A percentile compares a stretch with the other conserved stretches of the same genome.
Evolutionary conservation across 2,329 filamentous ascomycete genomes (phyloP).

Genomic region (Paracamarosporium sp.): DNA sequence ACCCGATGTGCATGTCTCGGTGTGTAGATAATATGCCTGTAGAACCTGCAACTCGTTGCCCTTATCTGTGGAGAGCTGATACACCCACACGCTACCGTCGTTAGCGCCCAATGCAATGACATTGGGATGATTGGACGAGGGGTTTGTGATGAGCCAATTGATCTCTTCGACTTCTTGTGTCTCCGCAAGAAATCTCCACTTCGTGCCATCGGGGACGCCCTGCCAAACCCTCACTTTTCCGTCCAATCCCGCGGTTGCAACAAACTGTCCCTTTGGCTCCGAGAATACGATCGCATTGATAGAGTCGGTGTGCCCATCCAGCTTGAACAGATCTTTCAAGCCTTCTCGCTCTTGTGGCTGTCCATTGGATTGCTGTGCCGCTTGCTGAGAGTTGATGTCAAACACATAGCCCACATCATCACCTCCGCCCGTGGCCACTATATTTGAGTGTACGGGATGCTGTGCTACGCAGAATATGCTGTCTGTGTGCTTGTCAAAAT

Average conservation of each 20-base stretch:
- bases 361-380: constrained; percentile 65
- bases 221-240: constrained; percentile 79
- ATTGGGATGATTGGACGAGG: constrained; percentile 74
- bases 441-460: constrained; percentile 77
- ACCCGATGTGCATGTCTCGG: constrained; percentile 83
- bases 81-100: constrained; percentile 95
- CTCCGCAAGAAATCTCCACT: constrained; percentile 75
- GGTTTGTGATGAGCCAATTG: constrained; percentile 85
- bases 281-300: constrained; percentile 89
- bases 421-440: constrained; percentile 87
- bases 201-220: constrained; percentile 55
- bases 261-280: constrained; percentile 79
- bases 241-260: constrained; percentile 87
- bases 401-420: constrained; percentile 88
- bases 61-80: constrained; percentile 74
- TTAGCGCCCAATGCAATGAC: constrained; percentile 85
- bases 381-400: constrained; percentile 69
- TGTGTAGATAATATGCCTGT: constrained; percentile 92
- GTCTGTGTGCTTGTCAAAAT: constrained; percentile 90
- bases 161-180: constrained; percentile 92
- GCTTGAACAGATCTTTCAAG: constrained; percentile 70
- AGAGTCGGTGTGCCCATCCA: constrained; percentile 92
- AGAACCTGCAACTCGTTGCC: constrained; percentile 76
- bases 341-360: constrained; percentile 63
- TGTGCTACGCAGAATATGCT: constrained; percentile 95